A percentile compares a stretch with the other conserved stretches of the same genome.
Evolutionary conservation across 768 basidiomycete genomes (phyloP).

Genomic region (Boletus vinaceobasis): DNA sequence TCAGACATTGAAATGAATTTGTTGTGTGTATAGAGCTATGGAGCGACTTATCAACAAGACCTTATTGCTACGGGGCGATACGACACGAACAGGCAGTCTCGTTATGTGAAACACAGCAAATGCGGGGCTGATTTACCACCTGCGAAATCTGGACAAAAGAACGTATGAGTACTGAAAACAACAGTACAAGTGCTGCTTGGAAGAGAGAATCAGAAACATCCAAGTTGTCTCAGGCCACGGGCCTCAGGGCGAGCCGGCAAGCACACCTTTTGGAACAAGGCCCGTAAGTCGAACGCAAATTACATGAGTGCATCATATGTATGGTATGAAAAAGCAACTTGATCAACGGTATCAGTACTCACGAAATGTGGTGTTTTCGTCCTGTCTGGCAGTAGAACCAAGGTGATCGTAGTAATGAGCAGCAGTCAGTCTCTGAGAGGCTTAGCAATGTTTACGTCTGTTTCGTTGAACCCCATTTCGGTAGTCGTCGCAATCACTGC

Average conservation of each 20-base stretch:
- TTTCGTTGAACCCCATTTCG: slow-evolving; percentile 2
- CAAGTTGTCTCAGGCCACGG: slow-evolving; percentile 67
- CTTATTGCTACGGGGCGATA: slow-evolving; percentile 6
- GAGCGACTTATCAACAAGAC: slow-evolving; percentile 15
- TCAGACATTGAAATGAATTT: slow-evolving; percentile 23
- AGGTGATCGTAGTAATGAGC: background rate
- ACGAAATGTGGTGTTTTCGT: background rate
- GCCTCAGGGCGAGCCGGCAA: slow-evolving; percentile 72
- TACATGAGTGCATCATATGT: slow-evolving; percentile 63
- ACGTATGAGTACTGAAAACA: slow-evolving; percentile 5
- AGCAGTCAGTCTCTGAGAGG: background rate
- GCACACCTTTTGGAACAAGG: slow-evolving; percentile 69
- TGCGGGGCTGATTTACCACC: background rate
- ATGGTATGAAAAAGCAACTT: slow-evolving; percentile 11
- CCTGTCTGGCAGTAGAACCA: background rate
- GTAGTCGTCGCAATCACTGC: background rate
- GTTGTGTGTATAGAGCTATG: slow-evolving; percentile 13
- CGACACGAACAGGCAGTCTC: slow-evolving; percentile 11
- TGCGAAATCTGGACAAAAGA: background rate
- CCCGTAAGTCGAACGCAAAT: slow-evolving; percentile 83
- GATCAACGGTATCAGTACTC: slow-evolving; percentile 7
- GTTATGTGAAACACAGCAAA: slow-evolving; percentile 2
- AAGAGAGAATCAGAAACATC: slow-evolving; percentile 42
- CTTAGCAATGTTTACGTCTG: slow-evolving; percentile 10
- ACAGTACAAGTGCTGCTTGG: background rate